Evolutionary conservation across 176 grass and related monocot genomes (phyloP).

Genomic region (Raddia distichophylla): DNA sequence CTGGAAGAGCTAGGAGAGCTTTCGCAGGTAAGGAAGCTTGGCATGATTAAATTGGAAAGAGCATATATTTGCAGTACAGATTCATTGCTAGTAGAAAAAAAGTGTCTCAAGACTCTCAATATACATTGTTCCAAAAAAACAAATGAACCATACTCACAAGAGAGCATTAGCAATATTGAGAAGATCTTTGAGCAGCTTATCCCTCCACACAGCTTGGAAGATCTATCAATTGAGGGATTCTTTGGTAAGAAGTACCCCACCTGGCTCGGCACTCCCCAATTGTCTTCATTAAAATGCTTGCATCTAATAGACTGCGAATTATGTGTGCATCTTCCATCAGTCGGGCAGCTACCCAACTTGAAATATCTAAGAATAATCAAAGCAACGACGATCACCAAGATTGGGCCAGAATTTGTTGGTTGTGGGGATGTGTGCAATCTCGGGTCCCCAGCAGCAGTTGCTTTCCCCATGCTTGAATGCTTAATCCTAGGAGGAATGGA

Average conservation of each 20-base stretch:
- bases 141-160: not conserved
- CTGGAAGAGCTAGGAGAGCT: not conserved
- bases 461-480: constrained; percentile 36
- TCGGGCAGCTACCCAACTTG: constrained; percentile 38
- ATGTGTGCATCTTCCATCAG: constrained; percentile 29
- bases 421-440: not conserved
- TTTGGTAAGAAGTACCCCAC: not conserved
- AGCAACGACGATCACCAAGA: constrained; percentile 18
- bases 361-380: constrained; percentile 27
- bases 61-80: not conserved
- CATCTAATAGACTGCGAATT: not conserved
- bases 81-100: not conserved
- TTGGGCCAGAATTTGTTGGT: constrained; percentile 40
- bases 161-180: constrained; percentile 26
- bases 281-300: constrained; percentile 12
- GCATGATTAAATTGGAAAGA: constrained; percentile 17
- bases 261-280: constrained; percentile 9
- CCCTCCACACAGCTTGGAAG: constrained; percentile 21
- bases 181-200: constrained; percentile 28
- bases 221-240: not conserved
- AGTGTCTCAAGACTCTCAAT: not conserved
- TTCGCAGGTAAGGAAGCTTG: not conserved
- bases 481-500: constrained; percentile 6
- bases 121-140: not conserved
- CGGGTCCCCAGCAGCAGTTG: not conserved